Evolutionary conservation across 2,329 filamentous ascomycete species (phyloP), one percentile per base, ranked within the genome.

Genomic region (Aspergillus proliferans): DNA sequence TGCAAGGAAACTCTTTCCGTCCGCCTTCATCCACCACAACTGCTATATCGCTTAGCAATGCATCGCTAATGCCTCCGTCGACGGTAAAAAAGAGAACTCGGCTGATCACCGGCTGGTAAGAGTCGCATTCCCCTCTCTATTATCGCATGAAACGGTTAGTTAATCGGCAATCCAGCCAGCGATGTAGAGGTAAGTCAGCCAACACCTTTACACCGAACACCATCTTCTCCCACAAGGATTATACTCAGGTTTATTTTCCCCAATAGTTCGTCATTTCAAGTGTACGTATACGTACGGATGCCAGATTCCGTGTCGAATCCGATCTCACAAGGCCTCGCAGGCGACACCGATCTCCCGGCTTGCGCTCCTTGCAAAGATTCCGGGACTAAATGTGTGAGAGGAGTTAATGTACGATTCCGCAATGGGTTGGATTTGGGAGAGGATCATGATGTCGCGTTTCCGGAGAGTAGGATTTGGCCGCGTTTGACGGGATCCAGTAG

Each of bases 161-260:
- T 43, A 43, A 9, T 10, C 14, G 19, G 8, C 26, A 30, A 30
- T 30, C 5, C 45, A 61, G 60, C 43, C 53, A 55, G 39, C 49
- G 60, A 51, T 62, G 60, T 53, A 56, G 60, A 19, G 40, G 60
- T 62, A 52, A 41, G 36, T 19, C 14, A 49, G 55, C 49, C 26
- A 30, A 30, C 26, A 4, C 10, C 10, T 12, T 1, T 12, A 30
- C 26, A 30, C 26, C 9, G 26, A 30, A 12, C 12, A 12, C 7
- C 9, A 30, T 30, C 26, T 30, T 30, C 26, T 30, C 10, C 26
- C 26, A 30, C 26, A 30, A 30, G 4, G 4, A 30, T 30, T 2
- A 36, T 15, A 45, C 6, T 2, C 8, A 42, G 22, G 36, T 15
- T 39, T 21, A 44, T 7, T 40, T 4, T 3, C 15, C 43, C 3